Base-by-base conservation (phyloP, 495 filamentous ascomycete genomes). In the Penicillium riverlandense region DNA sequence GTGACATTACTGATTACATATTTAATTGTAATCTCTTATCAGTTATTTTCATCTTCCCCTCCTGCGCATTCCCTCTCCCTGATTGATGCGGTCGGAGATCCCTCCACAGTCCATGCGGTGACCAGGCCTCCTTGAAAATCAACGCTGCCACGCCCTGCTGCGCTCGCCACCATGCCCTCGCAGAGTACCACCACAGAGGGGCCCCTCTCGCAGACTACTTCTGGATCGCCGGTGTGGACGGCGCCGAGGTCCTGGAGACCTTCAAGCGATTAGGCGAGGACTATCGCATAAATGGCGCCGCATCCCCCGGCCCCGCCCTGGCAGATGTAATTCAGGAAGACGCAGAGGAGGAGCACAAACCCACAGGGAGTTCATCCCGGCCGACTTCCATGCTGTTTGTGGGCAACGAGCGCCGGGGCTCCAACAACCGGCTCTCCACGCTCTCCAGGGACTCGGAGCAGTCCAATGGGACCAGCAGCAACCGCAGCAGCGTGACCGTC, bases 121-220 rank as follows among this genome's bases (percentile, higher is more conserved):
- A 65, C 58, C 55, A 62, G 35, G 42, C 38, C 45, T 34, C 56
- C 45, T 3, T 35, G 29, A 38, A 34, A 46, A 15, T 40, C 44
- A 33, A 34, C 48, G 45, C 42, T 38, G 33, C 28, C 35, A 43
- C 39, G 49, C 48, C 45, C 31, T 42, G 28, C 39, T 38, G 55
- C 41, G 52, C 46, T 46, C 15, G 38, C 37, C 48, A 49, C 50
- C 40, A 60, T 60, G 57, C 54, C 57, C 30, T 61, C 65, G 22
- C 45, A 61, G 14, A 41, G 61, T 39, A 34, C 58, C 15, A 53
- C 66, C 22, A 6, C 6, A 43, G 61, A 60, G 47, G 75, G 14
- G 82, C 84, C 41, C 92, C 92, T 49, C 81, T 98, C 48, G 92
- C 92, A 60, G 92, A 98, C 65, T 96, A 94, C 71, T 98, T 98